phyloP scores from a whole-genome alignment of 345 rosid genomes.

The Lenwebbia sp. region DNA sequence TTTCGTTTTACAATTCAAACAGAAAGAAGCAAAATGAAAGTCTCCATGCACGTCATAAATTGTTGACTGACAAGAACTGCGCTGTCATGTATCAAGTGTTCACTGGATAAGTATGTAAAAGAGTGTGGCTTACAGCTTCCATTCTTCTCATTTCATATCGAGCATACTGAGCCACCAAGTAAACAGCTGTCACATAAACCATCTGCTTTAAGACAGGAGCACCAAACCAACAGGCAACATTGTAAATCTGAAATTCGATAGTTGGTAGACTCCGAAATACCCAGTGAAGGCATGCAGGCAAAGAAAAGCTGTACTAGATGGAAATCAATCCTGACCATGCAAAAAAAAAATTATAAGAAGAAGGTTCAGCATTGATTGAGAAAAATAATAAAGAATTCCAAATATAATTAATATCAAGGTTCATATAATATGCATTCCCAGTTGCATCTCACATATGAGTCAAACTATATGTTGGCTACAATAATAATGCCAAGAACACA shows the following conservation, averaged over 20 bases:
- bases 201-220: constrained; percentile 13
- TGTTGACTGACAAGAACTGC: not conserved
- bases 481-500: not conserved
- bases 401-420: not conserved
- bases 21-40: not conserved
- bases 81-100: not conserved
- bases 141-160: constrained; percentile 68
- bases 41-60: not conserved
- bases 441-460: not conserved
- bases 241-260: not conserved
- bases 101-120: not conserved
- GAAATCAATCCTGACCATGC: constrained; percentile 63
- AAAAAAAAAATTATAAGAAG: constrained; percentile 10
- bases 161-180: constrained; percentile 82
- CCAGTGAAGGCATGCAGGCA: constrained; percentile 87
- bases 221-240: constrained; percentile 3
- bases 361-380: not conserved
- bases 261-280: constrained; percentile 26
- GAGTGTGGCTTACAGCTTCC: constrained; percentile 52
- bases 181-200: constrained; percentile 51
- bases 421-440: not conserved
- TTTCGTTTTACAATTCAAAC: not conserved
- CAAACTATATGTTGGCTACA: not conserved
- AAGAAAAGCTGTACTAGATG: constrained; percentile 94
- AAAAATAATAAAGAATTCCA: not conserved